Percentiles rank a stretch among this genome's conserved stretches.
Conservation (phyloP, 1,284 basidiomycete species). For the Cutaneotrichosporon dermatis region DNA sequence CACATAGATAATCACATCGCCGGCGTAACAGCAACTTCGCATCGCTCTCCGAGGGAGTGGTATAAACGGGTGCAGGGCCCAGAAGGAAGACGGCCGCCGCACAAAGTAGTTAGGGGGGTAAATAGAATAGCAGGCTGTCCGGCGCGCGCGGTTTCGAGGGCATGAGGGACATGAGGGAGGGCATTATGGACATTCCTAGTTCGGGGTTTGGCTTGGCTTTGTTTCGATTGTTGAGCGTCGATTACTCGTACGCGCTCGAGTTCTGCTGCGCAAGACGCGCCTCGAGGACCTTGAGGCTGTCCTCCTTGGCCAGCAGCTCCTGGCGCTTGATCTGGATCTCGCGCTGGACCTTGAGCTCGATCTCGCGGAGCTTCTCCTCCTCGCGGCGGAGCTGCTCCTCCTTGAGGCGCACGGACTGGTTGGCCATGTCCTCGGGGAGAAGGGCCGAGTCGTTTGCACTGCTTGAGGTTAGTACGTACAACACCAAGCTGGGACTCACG, state of each 20-base stretch:
- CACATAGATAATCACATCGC: too few relatives aligned
- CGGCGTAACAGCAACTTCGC: too few relatives aligned
- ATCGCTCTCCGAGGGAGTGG: neutral
- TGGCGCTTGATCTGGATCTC: conserved; percentile 99
- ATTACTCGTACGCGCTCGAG: conserved; percentile 12
- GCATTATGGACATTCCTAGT: conserved; percentile 18
- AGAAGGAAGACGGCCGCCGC: too few relatives aligned
- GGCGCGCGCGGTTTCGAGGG: neutral
- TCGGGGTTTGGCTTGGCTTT: neutral
- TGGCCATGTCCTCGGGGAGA: conserved; percentile 87
- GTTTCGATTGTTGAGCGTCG: neutral
- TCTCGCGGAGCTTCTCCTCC: conserved; percentile 97
- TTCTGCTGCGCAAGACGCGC: conserved; percentile 36
- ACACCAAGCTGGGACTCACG: conserved; percentile 54
- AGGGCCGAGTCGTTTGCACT: conserved; percentile 71
- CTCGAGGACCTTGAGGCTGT: conserved; percentile 53
- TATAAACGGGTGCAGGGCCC: conserved; percentile 1
- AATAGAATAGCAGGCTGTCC: conserved; percentile 8
- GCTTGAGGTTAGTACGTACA: conserved; percentile 10
- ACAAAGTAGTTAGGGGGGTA: neutral
- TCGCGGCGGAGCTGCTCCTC: conserved; percentile 97
- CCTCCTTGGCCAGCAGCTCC: conserved; percentile 89
- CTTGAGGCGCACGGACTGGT: conserved; percentile 93
- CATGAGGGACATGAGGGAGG: conserved; percentile 9
- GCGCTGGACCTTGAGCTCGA: conserved; percentile 95